Base-by-base conservation (phyloP, 805 yeast genomes). In the Saturnispora zaruensis region DNA sequence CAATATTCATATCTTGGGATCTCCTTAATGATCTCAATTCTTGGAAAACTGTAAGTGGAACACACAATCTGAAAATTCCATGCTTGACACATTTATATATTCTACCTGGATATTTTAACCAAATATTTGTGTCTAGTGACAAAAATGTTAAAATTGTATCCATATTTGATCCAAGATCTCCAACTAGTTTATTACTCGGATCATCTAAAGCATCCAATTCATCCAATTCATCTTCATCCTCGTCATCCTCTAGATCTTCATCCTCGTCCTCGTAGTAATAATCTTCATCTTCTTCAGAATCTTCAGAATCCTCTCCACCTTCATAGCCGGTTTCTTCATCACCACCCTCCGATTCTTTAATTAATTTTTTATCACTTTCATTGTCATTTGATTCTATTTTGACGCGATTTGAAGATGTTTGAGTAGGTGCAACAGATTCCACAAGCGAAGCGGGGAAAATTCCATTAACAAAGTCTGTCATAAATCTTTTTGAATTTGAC, bases 81-180 rank as follows among this genome's bases (percentile, higher is more conserved):
- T 77, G 76, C 30, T 82, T 72, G 11, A 83, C 75, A 57, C 87
- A 78, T 61, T 85, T 85, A 66, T 74, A 85, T 20, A 85, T 71
- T 53, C 83, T 74, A 2, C 91, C 95, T 62, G 89, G 84, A 59
- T 84, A 90, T 58, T 84, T 82, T 55, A 85, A 67, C 90, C 91
- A 85, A 51, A 84, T 78, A 55, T 86, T 84, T 2, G 93, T 84
- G 64, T 85, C 95, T 50, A 85, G 68, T 0, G 87, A 77, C 49
- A 84, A 72, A 57, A 72, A 73, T 0, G 87, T 80, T 21, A 77
- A 59, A 16, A 73, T 62, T 11, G 77, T 73, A 61, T 81, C 85
- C 73, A 81, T 78, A 40, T 72, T 65, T 44, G 74, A 76, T 4
- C 83, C 81, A 34, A 80, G 63, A 59, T 79, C 72, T 7, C 84